These are phyloP conservation scores for Stromatinia cepivora DNA, from an alignment of 2,329 filamentous ascomycete species.

Conservation along the genomic window DNA sequence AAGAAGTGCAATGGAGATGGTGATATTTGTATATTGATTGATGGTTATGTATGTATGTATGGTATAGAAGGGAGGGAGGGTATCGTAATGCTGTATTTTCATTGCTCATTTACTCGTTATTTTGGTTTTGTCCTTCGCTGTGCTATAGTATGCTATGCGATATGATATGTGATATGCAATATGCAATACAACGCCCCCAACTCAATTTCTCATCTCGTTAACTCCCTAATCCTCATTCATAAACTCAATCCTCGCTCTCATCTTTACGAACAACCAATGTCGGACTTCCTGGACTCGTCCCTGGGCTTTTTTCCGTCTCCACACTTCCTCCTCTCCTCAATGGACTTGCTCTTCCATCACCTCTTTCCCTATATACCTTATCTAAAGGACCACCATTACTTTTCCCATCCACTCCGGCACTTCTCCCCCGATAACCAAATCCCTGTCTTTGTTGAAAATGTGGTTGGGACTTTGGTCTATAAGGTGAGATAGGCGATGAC, in stretches of 20 bases:
- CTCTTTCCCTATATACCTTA: neutral
- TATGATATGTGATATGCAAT: neutral
- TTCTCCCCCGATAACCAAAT: neutral
- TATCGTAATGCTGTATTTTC: neutral
- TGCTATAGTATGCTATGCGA: neutral
- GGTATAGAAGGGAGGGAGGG: neutral
- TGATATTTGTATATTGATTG: too few relatives aligned
- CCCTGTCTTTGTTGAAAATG: neutral
- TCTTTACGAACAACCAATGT: neutral
- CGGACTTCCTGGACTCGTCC: neutral
- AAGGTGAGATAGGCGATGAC: slow-evolving; percentile 13
- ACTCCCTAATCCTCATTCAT: too few relatives aligned
- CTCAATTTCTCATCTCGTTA: neutral
- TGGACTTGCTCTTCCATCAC: slow-evolving; percentile 14
- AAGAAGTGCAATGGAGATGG: too few relatives aligned
- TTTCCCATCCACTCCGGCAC: neutral
- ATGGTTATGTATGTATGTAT: neutral
- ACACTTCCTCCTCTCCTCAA: slow-evolving; percentile 13
- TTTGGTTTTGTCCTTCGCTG: neutral
- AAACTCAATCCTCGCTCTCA: neutral
- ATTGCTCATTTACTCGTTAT: neutral
- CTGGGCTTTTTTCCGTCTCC: neutral
- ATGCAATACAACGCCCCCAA: neutral
- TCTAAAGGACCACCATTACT: neutral
- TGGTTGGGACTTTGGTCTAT: slow-evolving; percentile 1